Evolutionary conservation across 2,329 filamentous ascomycete genomes (phyloP).

Genomic region (Aspergillus novofumigatus): DNA sequence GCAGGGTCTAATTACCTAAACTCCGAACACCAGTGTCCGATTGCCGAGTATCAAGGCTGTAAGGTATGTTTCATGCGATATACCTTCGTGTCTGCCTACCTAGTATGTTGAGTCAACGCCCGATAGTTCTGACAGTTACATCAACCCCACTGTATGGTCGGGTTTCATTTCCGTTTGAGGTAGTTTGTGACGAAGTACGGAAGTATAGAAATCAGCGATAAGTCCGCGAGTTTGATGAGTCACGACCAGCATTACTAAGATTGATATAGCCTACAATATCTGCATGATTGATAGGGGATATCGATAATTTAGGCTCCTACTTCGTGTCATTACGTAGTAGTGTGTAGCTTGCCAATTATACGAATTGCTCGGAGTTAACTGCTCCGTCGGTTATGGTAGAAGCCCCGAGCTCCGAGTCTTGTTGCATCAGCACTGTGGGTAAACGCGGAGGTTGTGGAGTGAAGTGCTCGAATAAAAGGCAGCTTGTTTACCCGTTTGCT

Average conservation of each 20-base stretch:
- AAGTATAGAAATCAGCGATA: neutral
- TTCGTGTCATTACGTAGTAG: neutral
- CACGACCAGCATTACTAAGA: neutral
- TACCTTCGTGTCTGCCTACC: no score
- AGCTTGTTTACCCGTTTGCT: neutral
- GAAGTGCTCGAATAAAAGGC: neutral
- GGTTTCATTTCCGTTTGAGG: neutral
- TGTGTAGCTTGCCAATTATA: no score
- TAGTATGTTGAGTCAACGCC: no score
- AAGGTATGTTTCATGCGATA: no score
- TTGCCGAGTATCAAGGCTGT: no score
- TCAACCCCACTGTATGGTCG: neutral
- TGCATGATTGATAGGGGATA: neutral
- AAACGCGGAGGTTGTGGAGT: neutral
- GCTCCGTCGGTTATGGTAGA: neutral
- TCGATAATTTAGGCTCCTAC: neutral
- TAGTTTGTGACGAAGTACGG: neutral
- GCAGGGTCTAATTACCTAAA: no score
- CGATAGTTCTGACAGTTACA: no score
- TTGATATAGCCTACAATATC: neutral
- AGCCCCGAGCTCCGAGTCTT: neutral
- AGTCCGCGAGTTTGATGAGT: neutral
- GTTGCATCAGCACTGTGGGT: no score
- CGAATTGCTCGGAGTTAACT: neutral
- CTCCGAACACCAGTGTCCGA: no score